Conservation (phyloP, 352 stramenopile species). For the Pythium folliculosum region DNA sequence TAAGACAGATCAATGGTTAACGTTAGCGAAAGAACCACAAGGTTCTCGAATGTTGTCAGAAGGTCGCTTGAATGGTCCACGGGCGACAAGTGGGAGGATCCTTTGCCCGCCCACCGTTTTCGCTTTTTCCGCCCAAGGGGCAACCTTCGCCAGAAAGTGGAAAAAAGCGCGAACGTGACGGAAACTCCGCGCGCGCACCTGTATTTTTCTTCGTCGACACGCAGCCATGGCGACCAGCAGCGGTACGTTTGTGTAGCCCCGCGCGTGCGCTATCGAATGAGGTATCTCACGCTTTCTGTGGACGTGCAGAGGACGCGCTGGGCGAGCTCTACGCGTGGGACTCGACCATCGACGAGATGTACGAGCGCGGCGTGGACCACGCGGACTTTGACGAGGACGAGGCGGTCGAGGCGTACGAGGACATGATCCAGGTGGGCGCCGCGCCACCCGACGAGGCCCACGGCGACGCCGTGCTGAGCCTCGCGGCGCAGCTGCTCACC, state of each 20-base stretch:
- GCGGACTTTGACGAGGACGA: slow-evolving; percentile 70
- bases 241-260: slow-evolving; percentile 17
- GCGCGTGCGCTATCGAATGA: slow-evolving; percentile 9
- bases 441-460: slow-evolving; percentile 23
- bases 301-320: slow-evolving; percentile 42
- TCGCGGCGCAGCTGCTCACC: slow-evolving; percentile 70
- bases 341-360: slow-evolving; percentile 64
- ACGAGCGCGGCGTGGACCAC: slow-evolving; percentile 41
- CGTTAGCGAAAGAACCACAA: no score
- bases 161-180: not conserved
- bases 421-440: slow-evolving; percentile 58
- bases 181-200: slow-evolving; percentile 3
- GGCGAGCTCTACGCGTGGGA: slow-evolving; percentile 73
- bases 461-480: slow-evolving; percentile 56
- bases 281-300: not conserved
- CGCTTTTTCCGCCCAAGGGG: not conserved
- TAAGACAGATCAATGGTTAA: no score
- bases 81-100: not conserved
- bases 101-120: slow-evolving; percentile 1
- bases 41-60: not conserved
- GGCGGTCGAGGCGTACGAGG: slow-evolving; percentile 70
- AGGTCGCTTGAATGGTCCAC: not conserved
- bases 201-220: not conserved
- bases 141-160: not conserved
- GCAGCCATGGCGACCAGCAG: slow-evolving; percentile 23